Evolutionary conservation across 2,329 filamentous ascomycete species (phyloP).

Genomic region (Zelopaecilomyces penicillatus): DNA sequence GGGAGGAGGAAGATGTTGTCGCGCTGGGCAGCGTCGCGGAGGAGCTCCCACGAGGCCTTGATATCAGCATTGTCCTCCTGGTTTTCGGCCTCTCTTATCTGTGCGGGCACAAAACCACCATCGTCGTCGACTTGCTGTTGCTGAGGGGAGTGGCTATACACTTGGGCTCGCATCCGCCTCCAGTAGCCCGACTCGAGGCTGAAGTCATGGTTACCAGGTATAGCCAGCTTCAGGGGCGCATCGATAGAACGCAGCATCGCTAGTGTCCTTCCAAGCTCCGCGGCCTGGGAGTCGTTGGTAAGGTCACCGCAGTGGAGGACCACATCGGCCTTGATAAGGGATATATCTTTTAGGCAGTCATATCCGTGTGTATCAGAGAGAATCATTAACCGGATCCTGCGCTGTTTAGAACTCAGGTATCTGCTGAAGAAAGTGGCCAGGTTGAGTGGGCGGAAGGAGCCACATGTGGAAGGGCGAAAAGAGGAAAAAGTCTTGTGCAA

Average conservation of each 20-base stretch:
- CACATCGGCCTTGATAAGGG: slow-evolving; percentile 34
- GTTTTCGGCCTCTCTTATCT: slow-evolving; percentile 30
- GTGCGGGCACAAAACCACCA: slow-evolving; percentile 26
- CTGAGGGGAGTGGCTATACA: slow-evolving; percentile 19
- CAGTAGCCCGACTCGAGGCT: slow-evolving; percentile 26
- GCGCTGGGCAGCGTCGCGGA: slow-evolving; percentile 16
- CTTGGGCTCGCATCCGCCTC: slow-evolving; percentile 4
- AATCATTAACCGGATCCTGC: slow-evolving; percentile 13
- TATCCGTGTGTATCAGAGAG: slow-evolving; percentile 18
- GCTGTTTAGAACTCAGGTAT: no score
- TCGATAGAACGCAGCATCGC: slow-evolving; percentile 32
- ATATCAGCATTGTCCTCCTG: slow-evolving; percentile 22
- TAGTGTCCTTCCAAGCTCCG: slow-evolving; percentile 34
- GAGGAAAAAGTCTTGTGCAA: no score
- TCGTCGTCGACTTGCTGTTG: slow-evolving; percentile 28
- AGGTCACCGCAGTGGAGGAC: slow-evolving; percentile 46
- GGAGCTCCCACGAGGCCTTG: no score
- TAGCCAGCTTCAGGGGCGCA: slow-evolving; percentile 44
- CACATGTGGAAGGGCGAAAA: no score
- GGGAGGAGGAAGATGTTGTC: slow-evolving; percentile 37
- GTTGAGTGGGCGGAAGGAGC: no score
- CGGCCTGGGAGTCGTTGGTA: slow-evolving; percentile 31
- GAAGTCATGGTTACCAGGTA: slow-evolving; percentile 48
- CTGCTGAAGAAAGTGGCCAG: no score
- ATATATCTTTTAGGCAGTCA: neutral